These are phyloP conservation scores for Rhododendron griersonianum DNA, from an alignment of 148 eudicot genomes.

Conservation along the genomic window DNA sequence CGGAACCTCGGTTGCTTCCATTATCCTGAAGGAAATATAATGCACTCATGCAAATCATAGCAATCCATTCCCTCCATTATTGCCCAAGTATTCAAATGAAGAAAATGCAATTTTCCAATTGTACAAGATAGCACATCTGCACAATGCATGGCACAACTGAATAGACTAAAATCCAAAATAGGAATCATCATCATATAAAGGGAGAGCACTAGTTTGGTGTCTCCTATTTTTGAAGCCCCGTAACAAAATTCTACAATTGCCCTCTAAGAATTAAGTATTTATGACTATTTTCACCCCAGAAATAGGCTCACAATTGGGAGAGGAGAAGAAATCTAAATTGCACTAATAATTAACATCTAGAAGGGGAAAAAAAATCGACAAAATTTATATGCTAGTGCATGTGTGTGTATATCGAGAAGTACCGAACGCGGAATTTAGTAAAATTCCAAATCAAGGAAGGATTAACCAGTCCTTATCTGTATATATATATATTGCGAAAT, in stretches of 20 bases:
- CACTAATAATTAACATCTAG: neutral
- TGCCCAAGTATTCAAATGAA: neutral
- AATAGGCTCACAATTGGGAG: neutral
- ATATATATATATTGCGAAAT: neutral
- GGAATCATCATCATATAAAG: neutral
- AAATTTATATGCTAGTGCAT: neutral
- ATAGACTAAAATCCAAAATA: neutral
- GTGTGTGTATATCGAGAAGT: neutral
- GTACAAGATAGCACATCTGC: neutral
- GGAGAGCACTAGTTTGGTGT: too few species aligned
- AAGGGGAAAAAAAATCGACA: neutral
- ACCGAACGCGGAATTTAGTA: neutral
- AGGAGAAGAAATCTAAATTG: neutral
- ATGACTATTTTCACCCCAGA: neutral
- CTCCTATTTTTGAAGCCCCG: neutral
- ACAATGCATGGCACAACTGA: neutral
- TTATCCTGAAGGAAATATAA: neutral
- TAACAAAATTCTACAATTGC: neutral
- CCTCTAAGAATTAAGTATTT: neutral
- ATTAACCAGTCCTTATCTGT: neutral
- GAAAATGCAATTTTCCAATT: neutral
- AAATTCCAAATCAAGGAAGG: neutral
- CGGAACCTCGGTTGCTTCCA: neutral
- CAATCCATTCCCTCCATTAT: neutral
- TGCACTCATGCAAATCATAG: neutral